These are phyloP conservation scores for Phytophthora hybrid DNA, from an alignment of 352 stramenopile species.

Conservation along the genomic window DNA sequence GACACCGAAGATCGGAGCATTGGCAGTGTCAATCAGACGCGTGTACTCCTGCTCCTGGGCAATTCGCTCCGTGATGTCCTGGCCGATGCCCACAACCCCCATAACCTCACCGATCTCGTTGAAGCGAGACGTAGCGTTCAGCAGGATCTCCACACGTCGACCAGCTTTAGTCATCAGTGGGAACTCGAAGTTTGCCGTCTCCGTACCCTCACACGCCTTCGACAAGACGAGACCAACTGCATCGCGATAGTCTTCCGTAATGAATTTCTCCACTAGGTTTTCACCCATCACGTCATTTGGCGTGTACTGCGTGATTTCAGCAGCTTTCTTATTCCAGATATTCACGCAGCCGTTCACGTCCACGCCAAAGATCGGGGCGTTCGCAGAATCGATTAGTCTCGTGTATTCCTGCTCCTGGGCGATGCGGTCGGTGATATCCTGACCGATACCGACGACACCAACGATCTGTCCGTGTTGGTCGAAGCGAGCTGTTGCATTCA, in stretches of 20 bases:
- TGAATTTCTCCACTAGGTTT: slow-evolving; percentile 47
- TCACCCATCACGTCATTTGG: slow-evolving; percentile 45
- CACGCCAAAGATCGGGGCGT: slow-evolving; percentile 73
- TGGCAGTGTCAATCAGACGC: slow-evolving; percentile 62
- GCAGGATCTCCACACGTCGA: slow-evolving; percentile 22
- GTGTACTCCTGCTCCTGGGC: slow-evolving; percentile 78
- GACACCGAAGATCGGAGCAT: slow-evolving; percentile 79
- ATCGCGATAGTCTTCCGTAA: slow-evolving; percentile 34
- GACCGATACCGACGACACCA: slow-evolving; percentile 70
- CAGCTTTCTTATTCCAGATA: slow-evolving; percentile 69
- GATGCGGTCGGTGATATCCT: slow-evolving; percentile 80
- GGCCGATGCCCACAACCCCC: slow-evolving; percentile 35
- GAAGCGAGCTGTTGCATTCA: slow-evolving; percentile 59
- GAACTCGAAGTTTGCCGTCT: slow-evolving; percentile 38
- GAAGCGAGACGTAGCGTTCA: slow-evolving; percentile 26
- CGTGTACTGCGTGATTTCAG: slow-evolving; percentile 71
- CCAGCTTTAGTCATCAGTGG: slow-evolving; percentile 28
- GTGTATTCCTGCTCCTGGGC: slow-evolving; percentile 86
- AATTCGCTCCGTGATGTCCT: slow-evolving; percentile 86
- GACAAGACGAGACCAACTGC: slow-evolving; percentile 26
- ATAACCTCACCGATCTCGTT: slow-evolving; percentile 26
- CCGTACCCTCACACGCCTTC: slow-evolving; percentile 14
- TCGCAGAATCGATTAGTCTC: slow-evolving; percentile 65
- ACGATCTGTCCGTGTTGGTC: slow-evolving; percentile 55
- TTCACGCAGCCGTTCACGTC: slow-evolving; percentile 78